Base-by-base conservation (phyloP, 2,329 filamentous ascomycete genomes). In the Tolypocladium ophioglossoides region DNA sequence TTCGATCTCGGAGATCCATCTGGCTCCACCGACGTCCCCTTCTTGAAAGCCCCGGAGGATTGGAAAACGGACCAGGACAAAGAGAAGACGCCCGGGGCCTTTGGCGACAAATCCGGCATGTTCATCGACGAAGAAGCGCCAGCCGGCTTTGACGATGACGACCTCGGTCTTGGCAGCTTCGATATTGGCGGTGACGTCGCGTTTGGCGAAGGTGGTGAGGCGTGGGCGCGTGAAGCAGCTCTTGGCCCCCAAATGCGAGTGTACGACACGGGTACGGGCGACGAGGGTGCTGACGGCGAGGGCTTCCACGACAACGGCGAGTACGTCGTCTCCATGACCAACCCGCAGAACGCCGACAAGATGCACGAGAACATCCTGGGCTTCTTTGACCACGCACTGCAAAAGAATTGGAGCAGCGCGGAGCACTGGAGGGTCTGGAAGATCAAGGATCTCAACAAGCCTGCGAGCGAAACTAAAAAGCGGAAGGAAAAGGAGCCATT, bases 381-480 rank as follows among this genome's bases (percentile, higher is more conserved):
- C 65, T 99, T 97, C 73, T 99, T 99, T 66, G 94, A 99, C 68
- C 90, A 96, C 65, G 91, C 92, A 2, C 74, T 97, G 46, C 89
- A 94, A 67, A 97, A 96, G 78, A 96, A 96, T 65, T 99, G 94
- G 92, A 86, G 87, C 7, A 95, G 91, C 50, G 92, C 94, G n/a
- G 94, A 97, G 68, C 94, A 99, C 71, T 99, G 94, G 94, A 86
- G 92, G 61, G 97, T 99, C 66, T 82, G 89, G 58, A 90, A 91
- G 66, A 94, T 99, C 70, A 97, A 97, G 65, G 83, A 86, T 59
- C 73, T 78, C 64, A 79, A 77, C 63, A 91, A 91, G 69, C 78
- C 83, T 9, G 74, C 79, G 10, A 76, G 80, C 16, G 70, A 73
- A 52, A 80, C 69, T 64, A 85, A 80, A 59, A 83, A 85, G 63